Percentiles rank a stretch among this genome's conserved stretches.
Conservation (phyloP, 2,329 filamentous ascomycete genomes). For the Ophiostoma sp. region DNA sequence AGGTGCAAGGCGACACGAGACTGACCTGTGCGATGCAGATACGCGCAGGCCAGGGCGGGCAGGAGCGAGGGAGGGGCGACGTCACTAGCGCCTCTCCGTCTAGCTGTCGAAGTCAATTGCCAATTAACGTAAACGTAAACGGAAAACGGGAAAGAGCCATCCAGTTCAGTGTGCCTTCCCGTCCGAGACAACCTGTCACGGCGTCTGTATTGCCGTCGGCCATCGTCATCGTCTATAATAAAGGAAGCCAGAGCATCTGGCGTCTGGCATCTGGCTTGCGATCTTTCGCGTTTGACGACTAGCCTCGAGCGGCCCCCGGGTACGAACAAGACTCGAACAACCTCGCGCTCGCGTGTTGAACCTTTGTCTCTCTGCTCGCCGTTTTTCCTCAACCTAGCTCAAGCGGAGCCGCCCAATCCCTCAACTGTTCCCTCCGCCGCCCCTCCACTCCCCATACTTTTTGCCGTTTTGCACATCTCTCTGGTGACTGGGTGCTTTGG, state of each 20-base stretch:
- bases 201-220: background rate
- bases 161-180: too few species aligned
- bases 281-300: background rate
- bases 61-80: background rate
- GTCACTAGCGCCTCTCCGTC: conserved; percentile 7
- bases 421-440: conserved; percentile 5
- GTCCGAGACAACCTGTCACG: background rate
- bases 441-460: conserved; percentile 11
- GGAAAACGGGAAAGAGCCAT: too few species aligned
- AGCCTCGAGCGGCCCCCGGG: background rate
- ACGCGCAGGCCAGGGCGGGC: too few species aligned
- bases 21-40: too few species aligned
- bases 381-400: conserved; percentile 10
- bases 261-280: background rate
- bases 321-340: background rate
- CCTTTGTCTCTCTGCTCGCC: background rate
- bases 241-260: background rate
- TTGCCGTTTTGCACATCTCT: background rate
- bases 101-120: background rate
- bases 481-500: too few species aligned
- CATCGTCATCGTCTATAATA: background rate
- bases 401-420: conserved; percentile 3
- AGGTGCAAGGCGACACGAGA: background rate
- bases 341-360: conserved; percentile 7
- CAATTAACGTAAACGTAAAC: too few species aligned